Evolutionary conservation across 164 flowering plant genomes (phyloP).

Genomic region (Vitis amurensis): DNA sequence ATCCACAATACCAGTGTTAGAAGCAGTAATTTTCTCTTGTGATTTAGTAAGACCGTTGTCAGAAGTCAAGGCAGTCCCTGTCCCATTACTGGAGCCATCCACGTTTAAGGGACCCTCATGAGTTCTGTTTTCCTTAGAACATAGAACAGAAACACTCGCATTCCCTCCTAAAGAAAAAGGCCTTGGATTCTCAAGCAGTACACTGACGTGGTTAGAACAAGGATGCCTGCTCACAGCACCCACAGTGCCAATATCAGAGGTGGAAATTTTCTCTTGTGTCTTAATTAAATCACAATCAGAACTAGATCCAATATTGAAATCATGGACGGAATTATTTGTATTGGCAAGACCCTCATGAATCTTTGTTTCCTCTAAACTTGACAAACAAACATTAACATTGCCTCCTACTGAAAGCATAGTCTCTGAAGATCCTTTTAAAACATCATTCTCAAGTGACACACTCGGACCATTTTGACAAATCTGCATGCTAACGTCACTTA

Average conservation of each 20-base stretch:
- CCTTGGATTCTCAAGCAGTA: slow-evolving; percentile 1
- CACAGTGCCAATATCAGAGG: not conserved
- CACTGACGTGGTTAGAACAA: slow-evolving; percentile 4
- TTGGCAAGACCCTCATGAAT: slow-evolving; percentile 3
- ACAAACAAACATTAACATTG: not conserved
- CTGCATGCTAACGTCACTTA: slow-evolving; percentile 7
- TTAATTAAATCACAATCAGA: slow-evolving; percentile 2
- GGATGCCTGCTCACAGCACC: slow-evolving; percentile 14
- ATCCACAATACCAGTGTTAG: not conserved
- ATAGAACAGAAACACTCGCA: not conserved
- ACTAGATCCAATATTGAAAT: not conserved
- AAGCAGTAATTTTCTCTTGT: not conserved
- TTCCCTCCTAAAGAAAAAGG: slow-evolving; percentile 3
- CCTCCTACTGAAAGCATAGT: not conserved
- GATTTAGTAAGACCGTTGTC: slow-evolving; percentile 3
- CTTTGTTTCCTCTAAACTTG: slow-evolving; percentile 8
- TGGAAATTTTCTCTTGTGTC: slow-evolving; percentile 5
- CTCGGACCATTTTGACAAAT: not conserved
- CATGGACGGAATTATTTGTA: not conserved
- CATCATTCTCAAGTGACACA: not conserved
- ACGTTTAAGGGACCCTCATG: not conserved
- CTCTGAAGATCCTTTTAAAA: not conserved
- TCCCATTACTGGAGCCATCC: slow-evolving; percentile 3
- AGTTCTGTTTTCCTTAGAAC: slow-evolving; percentile 10
- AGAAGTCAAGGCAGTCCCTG: slow-evolving; percentile 3